phyloP scores from a whole-genome alignment of 805 yeast genomes.

The Starmera pachycereana region DNA sequence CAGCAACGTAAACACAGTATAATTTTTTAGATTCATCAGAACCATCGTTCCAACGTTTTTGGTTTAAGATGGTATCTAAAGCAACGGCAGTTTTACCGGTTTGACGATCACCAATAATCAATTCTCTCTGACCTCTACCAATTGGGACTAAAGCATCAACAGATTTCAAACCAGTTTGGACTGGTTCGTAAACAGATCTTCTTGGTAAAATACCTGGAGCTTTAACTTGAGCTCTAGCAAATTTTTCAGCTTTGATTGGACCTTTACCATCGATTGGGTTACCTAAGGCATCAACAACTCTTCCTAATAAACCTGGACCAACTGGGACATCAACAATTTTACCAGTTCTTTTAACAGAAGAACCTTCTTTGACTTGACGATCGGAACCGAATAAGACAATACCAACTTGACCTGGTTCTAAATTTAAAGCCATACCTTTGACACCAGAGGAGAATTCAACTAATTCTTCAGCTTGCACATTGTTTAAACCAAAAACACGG shows the following conservation, averaged over 20 bases:
- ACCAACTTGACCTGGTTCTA: constrained; percentile 99
- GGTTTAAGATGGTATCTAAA: constrained; percentile 95
- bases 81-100: constrained; percentile 99
- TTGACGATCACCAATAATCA: constrained; percentile 99
- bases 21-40: constrained; percentile 93
- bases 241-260: constrained; percentile 77
- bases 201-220: constrained; percentile 99
- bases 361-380: constrained; percentile 97
- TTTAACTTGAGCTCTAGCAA: constrained; percentile 95
- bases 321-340: constrained; percentile 98
- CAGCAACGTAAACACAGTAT: constrained; percentile 99
- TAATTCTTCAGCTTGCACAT: constrained; percentile 99
- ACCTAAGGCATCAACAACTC: constrained; percentile 99
- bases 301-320: constrained; percentile 96
- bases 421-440: constrained; percentile 99
- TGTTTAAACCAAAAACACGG: constrained; percentile 99
- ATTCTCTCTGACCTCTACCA: constrained; percentile 99
- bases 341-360: constrained; percentile 99
- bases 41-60: constrained; percentile 97
- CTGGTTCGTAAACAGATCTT: constrained; percentile 97
- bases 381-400: constrained; percentile 99
- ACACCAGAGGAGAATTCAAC: constrained; percentile 99
- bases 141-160: constrained; percentile 98
- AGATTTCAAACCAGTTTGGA: constrained; percentile 99
- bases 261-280: constrained; percentile 99